phyloP scores from a whole-genome alignment of 257 asterid genomes.

The Lantana camara region DNA sequence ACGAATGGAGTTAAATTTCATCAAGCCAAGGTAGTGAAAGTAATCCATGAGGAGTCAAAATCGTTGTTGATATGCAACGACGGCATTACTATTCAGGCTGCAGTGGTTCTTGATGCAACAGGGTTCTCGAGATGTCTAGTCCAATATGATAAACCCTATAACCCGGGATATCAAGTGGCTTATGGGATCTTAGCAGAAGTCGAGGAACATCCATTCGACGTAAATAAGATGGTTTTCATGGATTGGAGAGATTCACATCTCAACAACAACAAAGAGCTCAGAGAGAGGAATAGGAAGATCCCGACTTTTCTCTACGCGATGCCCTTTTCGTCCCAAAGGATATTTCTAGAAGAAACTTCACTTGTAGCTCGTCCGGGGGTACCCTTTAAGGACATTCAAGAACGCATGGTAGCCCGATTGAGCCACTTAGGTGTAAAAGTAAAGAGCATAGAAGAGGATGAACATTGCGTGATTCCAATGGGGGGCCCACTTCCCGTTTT shows the following conservation, averaged over 20 bases:
- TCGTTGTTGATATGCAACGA: constrained; percentile 83
- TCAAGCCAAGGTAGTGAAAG: constrained; percentile 92
- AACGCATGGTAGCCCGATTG: constrained; percentile 88
- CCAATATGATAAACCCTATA: constrained; percentile 88
- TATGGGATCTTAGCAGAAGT: constrained; percentile 96
- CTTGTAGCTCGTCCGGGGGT: constrained; percentile 98
- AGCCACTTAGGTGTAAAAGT: constrained; percentile 84
- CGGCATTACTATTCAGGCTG: constrained; percentile 83
- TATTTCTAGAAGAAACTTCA: constrained; percentile 96
- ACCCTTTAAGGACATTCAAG: constrained; percentile 81
- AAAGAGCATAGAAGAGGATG: constrained; percentile 91
- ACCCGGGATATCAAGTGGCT: constrained; percentile 98
- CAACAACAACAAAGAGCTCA: constrained; percentile 47
- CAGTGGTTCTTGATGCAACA: constrained; percentile 96
- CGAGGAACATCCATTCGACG: constrained; percentile 86
- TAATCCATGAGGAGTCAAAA: constrained; percentile 81
- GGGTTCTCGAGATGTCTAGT: constrained; percentile 90
- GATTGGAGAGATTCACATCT: constrained; percentile 98
- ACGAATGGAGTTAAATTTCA: constrained; percentile 90
- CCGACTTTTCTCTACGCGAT: constrained; percentile 96
- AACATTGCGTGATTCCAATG: constrained; percentile 93
- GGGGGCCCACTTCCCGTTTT: constrained; percentile 96
- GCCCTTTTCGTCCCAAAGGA: constrained; percentile 86
- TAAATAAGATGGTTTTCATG: constrained; percentile 94
- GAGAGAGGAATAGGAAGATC: constrained; percentile 66